Base-by-base conservation (phyloP, 1,284 basidiomycete genomes). In the Gomphus bonarii region DNA sequence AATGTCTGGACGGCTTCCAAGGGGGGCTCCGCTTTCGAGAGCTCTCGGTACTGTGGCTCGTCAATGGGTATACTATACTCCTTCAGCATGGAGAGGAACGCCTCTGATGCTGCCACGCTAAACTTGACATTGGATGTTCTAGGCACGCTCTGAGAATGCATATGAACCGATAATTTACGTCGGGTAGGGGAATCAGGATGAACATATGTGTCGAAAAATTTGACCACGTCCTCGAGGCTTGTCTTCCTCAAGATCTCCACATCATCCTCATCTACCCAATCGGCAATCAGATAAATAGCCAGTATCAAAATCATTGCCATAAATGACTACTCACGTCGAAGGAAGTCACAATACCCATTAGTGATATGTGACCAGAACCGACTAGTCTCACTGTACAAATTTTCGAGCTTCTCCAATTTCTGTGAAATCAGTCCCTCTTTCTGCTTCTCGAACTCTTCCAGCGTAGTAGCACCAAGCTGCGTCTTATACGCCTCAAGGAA, bases 101-200 rank as follows among this genome's bases (percentile, higher is more conserved):
- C 83, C 60, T 81, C 74, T 35, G 82, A 79, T 4, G 88, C 87
- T 2, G 76, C 75, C 4, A 72, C 65, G 65, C 85, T 88, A 67
- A 94, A 81, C 61, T 80, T 82, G 62, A 74, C 75, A 4, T 75
- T 69, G 8, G 70, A 75, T 3, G 79, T 73, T 65, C 81, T 61
- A 50, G 58, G 33, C 3, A 56, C 52, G 22, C 33, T 85, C 64
- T 84, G 82, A 4, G 91, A 91, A 50, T 75, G 72, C 68, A 91
- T 73, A 64, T 97, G 93, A 16, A 92, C 73, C 0, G 92, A 91
- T 30, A 95, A 70, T 69, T 95, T 95, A 38, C 84, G 75, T 44
- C 91, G 81, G 2, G 73, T 76, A 31, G 74, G 62, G 0, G 88
- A 90, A 0, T 78, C 79, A 1, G 86, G 86, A 68, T 93, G 84